Evolutionary conservation across 1,284 basidiomycete species (phyloP).

Genomic region (Heliocybe sulcata): DNA sequence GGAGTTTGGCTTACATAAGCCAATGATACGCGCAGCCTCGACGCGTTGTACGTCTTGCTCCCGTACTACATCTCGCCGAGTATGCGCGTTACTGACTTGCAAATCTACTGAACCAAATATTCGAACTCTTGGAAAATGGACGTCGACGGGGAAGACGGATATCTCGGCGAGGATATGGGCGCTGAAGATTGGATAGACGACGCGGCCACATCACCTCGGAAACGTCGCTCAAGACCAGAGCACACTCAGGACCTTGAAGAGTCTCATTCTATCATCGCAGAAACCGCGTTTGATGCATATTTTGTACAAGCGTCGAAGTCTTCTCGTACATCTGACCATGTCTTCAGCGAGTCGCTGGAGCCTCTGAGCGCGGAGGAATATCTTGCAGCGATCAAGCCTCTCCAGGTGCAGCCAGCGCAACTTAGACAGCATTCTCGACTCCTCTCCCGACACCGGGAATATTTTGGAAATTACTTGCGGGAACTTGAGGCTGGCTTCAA

Average conservation of each 20-base stretch:
- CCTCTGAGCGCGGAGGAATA: slow-evolving; percentile 64
- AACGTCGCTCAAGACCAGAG: background rate
- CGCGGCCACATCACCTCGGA: background rate
- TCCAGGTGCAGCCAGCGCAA: slow-evolving; percentile 19
- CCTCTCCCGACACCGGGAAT: slow-evolving; percentile 20
- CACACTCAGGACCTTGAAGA: background rate
- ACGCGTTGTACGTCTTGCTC: too few species aligned
- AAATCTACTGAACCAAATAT: too few species aligned
- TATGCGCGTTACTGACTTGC: too few species aligned
- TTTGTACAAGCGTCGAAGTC: slow-evolving; percentile 62
- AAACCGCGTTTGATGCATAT: slow-evolving; percentile 76
- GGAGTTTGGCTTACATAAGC: too few species aligned
- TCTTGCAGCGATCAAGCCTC: slow-evolving; percentile 33
- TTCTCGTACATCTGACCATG: slow-evolving; percentile 64
- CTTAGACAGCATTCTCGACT: slow-evolving; percentile 21
- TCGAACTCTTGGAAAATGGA: too few species aligned
- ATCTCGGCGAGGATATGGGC: background rate
- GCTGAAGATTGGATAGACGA: background rate
- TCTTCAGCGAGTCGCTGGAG: slow-evolving; percentile 66
- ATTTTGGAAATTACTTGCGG: slow-evolving; percentile 58
- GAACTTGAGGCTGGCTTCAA: slow-evolving; percentile 83
- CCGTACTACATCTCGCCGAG: too few species aligned
- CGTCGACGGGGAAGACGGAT: background rate
- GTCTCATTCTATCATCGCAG: slow-evolving; percentile 11
- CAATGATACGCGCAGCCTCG: too few species aligned